These are phyloP conservation scores for Aspergillaceae sp. DNA, from an alignment of 2,329 filamentous ascomycete genomes.

Conservation along the genomic window DNA sequence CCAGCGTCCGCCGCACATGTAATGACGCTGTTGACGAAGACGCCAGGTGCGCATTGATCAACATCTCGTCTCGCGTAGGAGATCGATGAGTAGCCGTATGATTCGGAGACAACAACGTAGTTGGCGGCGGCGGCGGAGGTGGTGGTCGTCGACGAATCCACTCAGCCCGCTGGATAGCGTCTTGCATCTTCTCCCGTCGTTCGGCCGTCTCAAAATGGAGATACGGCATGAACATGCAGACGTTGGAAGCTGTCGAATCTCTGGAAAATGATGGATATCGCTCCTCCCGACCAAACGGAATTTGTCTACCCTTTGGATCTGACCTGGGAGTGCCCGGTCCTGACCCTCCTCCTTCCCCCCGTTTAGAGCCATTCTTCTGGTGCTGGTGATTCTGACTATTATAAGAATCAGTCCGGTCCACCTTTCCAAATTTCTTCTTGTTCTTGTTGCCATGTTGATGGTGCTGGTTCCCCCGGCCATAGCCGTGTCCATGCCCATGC, in stretches of 20 bases:
- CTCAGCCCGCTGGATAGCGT: conserved; percentile 39
- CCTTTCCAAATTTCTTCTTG: conserved; percentile 23
- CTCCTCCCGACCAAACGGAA: conserved; percentile 26
- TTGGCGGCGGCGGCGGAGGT: not conserved
- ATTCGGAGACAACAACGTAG: conserved; percentile 6
- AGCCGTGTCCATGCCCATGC: conserved; percentile 7
- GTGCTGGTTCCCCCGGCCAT: not conserved
- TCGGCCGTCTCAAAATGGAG: conserved; percentile 56
- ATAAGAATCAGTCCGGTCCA: conserved; percentile 17
- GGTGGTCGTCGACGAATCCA: conserved; percentile 1
- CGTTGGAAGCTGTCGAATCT: conserved; percentile 18
- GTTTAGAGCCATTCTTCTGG: conserved; percentile 24
- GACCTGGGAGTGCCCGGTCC: conserved; percentile 14
- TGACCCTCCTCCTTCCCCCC: conserved; percentile 16
- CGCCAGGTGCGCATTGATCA: conserved; percentile 30
- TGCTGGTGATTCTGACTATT: conserved; percentile 16
- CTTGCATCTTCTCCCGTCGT: conserved; percentile 48
- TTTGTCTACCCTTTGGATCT: conserved; percentile 18
- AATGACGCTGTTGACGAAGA: conserved; percentile 27
- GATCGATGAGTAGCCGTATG: conserved; percentile 19
- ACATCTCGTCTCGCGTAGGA: conserved; percentile 26
- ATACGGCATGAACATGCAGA: conserved; percentile 52
- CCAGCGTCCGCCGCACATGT: conserved; percentile 54
- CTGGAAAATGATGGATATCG: conserved; percentile 30
- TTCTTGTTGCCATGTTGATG: conserved; percentile 3